Conservation (phyloP, 148 eudicot species). For the Rhododendron vialii region DNA sequence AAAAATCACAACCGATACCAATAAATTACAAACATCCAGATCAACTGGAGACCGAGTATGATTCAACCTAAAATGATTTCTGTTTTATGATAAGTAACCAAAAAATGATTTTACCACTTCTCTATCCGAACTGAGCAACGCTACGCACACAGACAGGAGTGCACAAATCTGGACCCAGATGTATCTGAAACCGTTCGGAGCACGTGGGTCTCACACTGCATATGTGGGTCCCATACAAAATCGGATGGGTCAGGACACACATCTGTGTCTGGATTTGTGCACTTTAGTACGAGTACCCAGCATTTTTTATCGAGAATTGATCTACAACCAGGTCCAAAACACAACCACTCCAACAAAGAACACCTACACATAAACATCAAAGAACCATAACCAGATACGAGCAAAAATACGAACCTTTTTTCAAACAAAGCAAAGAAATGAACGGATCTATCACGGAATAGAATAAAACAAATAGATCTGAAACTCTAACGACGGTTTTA, state of each 20-base stretch:
- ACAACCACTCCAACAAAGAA: neutral
- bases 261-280: neutral
- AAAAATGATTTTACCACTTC: no score
- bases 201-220: neutral
- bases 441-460: neutral
- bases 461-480: slow-evolving; percentile 8
- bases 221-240: neutral
- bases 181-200: no score
- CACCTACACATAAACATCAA: neutral
- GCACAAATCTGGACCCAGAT: neutral
- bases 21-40: neutral
- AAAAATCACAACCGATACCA: neutral
- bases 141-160: neutral
- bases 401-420: neutral
- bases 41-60: neutral
- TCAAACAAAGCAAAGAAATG: neutral
- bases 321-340: neutral
- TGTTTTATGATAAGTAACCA: neutral
- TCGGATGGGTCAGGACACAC: neutral
- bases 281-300: no score
- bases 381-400: neutral
- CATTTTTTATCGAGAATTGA: neutral
- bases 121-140: neutral
- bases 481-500: neutral
- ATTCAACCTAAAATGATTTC: neutral